Percentiles rank a stretch among this genome's conserved stretches.
phyloP scores from a whole-genome alignment of 495 filamentous ascomycete genomes.

The Achaetomiella virescens region DNA sequence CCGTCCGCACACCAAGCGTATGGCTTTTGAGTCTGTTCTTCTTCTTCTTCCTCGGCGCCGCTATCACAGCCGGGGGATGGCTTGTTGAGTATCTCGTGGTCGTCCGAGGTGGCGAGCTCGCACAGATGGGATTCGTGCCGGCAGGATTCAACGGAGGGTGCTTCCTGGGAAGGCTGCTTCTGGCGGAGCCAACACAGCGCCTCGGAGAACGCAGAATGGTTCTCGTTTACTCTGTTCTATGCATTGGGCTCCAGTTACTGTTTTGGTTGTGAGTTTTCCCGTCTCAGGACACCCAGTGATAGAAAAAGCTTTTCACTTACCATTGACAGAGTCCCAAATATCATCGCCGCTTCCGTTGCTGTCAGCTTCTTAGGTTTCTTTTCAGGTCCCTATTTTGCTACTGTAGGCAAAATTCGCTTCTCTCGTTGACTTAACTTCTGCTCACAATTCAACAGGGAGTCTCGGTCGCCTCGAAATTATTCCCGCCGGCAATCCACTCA shows the following conservation, averaged over 20 bases:
- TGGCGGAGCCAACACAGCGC: constrained; percentile 49
- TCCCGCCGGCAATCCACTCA: constrained; percentile 37
- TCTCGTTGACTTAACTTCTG: not conserved
- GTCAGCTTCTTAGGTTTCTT: constrained; percentile 69
- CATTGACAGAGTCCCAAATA: constrained; percentile 50
- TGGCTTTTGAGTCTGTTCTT: constrained; percentile 48
- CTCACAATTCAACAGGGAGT: constrained; percentile 30
- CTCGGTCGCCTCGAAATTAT: constrained; percentile 34
- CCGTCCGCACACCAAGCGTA: constrained; percentile 28
- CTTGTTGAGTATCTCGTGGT: constrained; percentile 61
- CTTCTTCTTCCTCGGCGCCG: constrained; percentile 44
- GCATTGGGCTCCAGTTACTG: constrained; percentile 51
- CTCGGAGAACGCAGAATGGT: constrained; percentile 48
- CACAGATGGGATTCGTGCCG: constrained; percentile 61
- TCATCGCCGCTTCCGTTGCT: constrained; percentile 64
- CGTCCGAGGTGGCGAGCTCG: constrained; percentile 55
- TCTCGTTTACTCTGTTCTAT: constrained; percentile 45
- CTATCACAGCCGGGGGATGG: constrained; percentile 43
- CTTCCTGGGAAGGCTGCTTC: constrained; percentile 45
- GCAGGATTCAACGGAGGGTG: constrained; percentile 63
- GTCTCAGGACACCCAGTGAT: not conserved
- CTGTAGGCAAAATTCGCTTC: constrained; percentile 21
- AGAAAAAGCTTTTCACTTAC: not conserved
- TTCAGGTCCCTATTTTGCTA: constrained; percentile 46
- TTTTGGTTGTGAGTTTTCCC: constrained; percentile 45